These are phyloP conservation scores for Glebionis coronaria DNA, from an alignment of 129 eudicot genomes.

Conservation along the genomic window DNA sequence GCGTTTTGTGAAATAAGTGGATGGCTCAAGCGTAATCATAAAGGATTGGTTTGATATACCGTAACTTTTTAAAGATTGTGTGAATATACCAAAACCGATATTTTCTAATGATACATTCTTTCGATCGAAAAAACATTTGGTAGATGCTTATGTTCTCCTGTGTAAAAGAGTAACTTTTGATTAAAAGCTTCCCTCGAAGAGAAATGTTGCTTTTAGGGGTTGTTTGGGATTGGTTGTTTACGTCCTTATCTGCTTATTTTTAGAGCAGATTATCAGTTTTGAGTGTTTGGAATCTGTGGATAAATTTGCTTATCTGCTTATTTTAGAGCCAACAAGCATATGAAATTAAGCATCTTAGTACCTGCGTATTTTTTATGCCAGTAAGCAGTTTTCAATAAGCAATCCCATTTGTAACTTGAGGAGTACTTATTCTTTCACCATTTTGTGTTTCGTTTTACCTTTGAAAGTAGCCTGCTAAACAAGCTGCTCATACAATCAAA, in stretches of 20 bases:
- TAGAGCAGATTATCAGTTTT: too few species aligned
- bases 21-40: too few species aligned
- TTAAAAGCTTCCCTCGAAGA: neutral
- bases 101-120: neutral
- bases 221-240: too few species aligned
- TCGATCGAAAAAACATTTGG: neutral
- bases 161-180: neutral
- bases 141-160: too few species aligned
- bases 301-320: too few species aligned
- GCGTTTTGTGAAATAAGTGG: too few species aligned
- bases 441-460: conserved; percentile 12
- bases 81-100: neutral
- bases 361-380: too few species aligned
- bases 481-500: conserved; percentile 17
- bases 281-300: too few species aligned
- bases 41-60: neutral
- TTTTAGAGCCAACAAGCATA: too few species aligned
- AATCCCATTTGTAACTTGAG: neutral
- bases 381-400: too few species aligned
- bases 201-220: neutral
- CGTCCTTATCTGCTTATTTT: too few species aligned
- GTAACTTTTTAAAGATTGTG: neutral
- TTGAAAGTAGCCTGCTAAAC: conserved; percentile 11
- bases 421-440: neutral
- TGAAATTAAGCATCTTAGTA: too few species aligned